phyloP scores from a whole-genome alignment of 495 filamentous ascomycete species.

The Letharia columbiana region DNA sequence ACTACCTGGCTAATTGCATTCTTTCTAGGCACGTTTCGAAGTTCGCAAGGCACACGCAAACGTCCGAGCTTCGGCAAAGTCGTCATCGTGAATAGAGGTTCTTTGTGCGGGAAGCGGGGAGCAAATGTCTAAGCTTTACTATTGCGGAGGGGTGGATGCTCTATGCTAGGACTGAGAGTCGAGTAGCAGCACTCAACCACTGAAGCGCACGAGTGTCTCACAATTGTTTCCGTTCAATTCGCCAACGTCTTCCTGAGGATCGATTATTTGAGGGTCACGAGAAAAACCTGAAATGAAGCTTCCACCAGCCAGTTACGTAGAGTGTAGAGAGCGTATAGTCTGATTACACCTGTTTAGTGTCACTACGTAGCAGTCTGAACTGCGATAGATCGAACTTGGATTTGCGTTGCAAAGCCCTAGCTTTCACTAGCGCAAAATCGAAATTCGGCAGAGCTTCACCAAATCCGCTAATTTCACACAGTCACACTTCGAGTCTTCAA shows the following conservation, averaged over 20 bases:
- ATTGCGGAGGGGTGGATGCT: neutral
- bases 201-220: neutral
- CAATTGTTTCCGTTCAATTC: neutral
- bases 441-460: neutral
- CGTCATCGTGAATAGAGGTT: constrained; percentile 25
- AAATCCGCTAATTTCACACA: neutral
- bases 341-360: neutral
- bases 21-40: constrained; percentile 70
- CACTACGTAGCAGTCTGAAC: neutral
- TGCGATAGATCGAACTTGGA: neutral
- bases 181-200: neutral
- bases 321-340: neutral
- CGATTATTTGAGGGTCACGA: neutral
- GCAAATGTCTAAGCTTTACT: constrained; percentile 2
- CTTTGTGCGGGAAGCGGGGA: neutral
- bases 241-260: neutral
- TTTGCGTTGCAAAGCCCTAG: neutral
- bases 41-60: constrained; percentile 87
- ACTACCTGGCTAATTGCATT: constrained; percentile 20
- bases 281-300: neutral
- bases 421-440: constrained; percentile 12
- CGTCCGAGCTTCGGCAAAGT: constrained; percentile 51
- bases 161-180: neutral
- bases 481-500: neutral
- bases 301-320: neutral